phyloP scores from a whole-genome alignment of 164 flowering plant species.

The Kingdonia uniflora region DNA sequence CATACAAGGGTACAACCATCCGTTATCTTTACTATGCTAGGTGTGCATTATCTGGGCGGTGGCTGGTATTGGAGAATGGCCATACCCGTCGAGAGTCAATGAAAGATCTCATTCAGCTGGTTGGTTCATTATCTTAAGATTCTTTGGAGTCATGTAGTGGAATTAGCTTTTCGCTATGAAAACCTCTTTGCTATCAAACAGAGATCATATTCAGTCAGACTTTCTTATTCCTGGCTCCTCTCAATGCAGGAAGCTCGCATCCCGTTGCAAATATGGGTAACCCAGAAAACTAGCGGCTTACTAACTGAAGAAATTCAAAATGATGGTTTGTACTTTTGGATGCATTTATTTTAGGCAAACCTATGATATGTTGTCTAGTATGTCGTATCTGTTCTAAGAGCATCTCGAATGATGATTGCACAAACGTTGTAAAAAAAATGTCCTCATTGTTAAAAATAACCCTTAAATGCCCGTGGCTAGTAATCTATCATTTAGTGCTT shows the following conservation, averaged over 20 bases:
- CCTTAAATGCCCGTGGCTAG: too few species aligned
- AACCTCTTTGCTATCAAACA: too few species aligned
- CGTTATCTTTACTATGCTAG: conserved; percentile 77
- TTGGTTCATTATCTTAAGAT: conserved; percentile 20
- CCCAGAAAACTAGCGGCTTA: conserved; percentile 56
- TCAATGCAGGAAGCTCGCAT: conserved; percentile 61
- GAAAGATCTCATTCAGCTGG: conserved; percentile 50
- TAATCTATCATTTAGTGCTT: too few species aligned
- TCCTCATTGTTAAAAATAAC: too few species aligned
- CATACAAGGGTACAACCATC: conserved; percentile 76
- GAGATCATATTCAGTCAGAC: too few species aligned
- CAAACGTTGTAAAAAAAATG: too few species aligned
- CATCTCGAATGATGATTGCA: too few species aligned
- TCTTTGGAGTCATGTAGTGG: too few species aligned
- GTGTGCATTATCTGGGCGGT: conserved; percentile 44
- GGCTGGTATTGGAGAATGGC: conserved; percentile 58
- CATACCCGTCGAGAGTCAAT: conserved; percentile 32
- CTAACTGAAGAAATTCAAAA: conserved; percentile 45
- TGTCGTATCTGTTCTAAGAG: too few species aligned
- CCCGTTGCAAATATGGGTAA: conserved; percentile 83
- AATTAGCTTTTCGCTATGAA: too few species aligned
- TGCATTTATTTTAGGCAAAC: neutral
- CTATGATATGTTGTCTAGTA: too few species aligned
- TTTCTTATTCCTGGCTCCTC: too few species aligned
- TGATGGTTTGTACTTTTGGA: conserved; percentile 35